Evolutionary conservation across 192 early-diverging fungal genomes (phyloP).

Genomic region (Thamnidium elegans): DNA sequence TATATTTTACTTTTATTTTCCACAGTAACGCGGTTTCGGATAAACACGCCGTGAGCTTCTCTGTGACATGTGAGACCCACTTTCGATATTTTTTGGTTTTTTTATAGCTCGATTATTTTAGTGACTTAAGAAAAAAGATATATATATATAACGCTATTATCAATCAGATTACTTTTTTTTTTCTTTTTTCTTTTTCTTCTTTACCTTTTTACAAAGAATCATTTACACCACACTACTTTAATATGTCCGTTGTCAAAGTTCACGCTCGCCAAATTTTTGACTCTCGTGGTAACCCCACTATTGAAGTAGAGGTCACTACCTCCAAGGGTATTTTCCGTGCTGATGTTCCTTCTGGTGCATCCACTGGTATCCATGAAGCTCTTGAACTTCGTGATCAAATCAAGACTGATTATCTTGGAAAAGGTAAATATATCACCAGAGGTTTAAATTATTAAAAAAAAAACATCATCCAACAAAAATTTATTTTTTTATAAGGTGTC

Average conservation of each 20-base stretch:
- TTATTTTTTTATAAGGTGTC: constrained; percentile 65
- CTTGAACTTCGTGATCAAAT: constrained; percentile 95
- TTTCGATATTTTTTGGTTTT: neutral
- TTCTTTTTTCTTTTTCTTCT: neutral
- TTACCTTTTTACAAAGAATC: neutral
- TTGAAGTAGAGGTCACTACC: constrained; percentile 97
- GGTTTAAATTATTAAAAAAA: neutral
- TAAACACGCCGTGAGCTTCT: neutral
- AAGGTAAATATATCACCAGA: constrained; percentile 60
- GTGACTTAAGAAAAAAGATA: neutral
- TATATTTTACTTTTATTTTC: too few species aligned
- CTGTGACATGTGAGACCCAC: neutral
- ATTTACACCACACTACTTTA: neutral
- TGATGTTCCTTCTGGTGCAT: constrained; percentile 96
- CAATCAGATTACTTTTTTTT: neutral
- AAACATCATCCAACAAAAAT: constrained; percentile 46
- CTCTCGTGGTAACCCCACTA: constrained; percentile 98
- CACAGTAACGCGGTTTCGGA: neutral
- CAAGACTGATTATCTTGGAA: constrained; percentile 87
- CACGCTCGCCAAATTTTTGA: constrained; percentile 91
- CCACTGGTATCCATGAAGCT: constrained; percentile 98
- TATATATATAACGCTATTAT: neutral
- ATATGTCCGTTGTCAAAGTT: constrained; percentile 11
- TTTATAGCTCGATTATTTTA: neutral
- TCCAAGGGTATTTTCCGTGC: constrained; percentile 93